Base-by-base conservation (phyloP, 352 stramenopile genomes). In the Pythium vanterpoolii region DNA sequence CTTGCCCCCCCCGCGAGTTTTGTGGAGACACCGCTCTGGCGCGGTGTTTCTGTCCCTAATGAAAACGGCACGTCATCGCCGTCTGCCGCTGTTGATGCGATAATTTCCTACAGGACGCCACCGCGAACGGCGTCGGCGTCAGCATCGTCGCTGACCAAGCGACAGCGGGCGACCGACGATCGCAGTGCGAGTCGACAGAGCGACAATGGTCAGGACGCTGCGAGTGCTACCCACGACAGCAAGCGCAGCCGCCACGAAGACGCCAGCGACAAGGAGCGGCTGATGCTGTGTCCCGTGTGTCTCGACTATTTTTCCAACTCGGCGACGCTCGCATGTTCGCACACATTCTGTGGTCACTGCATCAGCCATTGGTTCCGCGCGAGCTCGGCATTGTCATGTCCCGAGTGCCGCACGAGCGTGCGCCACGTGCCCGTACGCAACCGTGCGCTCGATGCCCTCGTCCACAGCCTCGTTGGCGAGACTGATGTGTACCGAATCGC, bases 311-410 rank as follows among this genome's bases (percentile, higher is more conserved):
- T 85, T 50, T 74, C 90, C 40, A 69, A 74, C 27, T 90, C 80
- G 58, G 81, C 79, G 36, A 95, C 86, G 42, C 66, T 95, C 40
- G 66, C 83, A 11, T 95, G 86, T 53, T 95, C 86, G 4, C 86
- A 95, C 55, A 93, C 86, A 8, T 95, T 95, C 60, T 95, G 86
- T 40, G 79, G 83, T 21, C 60, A 76, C 50, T 95, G 86, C 45
- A 76, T 95, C 58, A 84, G 73, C 51, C 82, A 75, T 45, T 95
- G 86, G 86, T 90, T 95, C 65, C 78, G 81, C 26, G 54, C 63
- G 30, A 59, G 40, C 21, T 66, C 70, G 27, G 86, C 81, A 24
- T 66, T 95, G 24, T 88, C 81, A 16, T 95, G 86, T 34, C 86
- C 86, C 27, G 76, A 90, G 54, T 95, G 86, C 60, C 86, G 86